Evolutionary conservation across 129 eudicot genomes (phyloP).

Genomic region (Tagetes erecta): DNA sequence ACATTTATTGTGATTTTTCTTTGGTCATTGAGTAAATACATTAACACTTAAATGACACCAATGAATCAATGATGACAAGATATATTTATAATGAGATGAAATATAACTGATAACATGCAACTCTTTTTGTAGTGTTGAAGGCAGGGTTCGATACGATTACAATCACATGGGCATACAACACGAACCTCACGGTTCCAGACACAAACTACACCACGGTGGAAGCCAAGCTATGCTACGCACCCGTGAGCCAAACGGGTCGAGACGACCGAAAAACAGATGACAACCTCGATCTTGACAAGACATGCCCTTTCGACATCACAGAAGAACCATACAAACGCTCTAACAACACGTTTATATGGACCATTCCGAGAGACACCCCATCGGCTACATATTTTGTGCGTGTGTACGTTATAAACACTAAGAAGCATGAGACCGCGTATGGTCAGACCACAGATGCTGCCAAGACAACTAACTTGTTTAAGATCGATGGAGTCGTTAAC

Average conservation of each 20-base stretch:
- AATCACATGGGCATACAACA: constrained; percentile 54
- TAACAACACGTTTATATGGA: constrained; percentile 39
- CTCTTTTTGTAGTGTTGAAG: constrained; percentile 22
- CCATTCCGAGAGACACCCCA: constrained; percentile 37
- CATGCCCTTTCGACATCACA: constrained; percentile 49
- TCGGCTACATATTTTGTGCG: constrained; percentile 57
- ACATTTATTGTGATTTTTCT: too few species aligned
- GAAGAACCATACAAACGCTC: constrained; percentile 37
- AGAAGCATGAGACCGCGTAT: constrained; percentile 39
- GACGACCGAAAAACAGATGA: constrained; percentile 59
- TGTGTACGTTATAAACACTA: constrained; percentile 40
- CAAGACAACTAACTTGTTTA: constrained; percentile 37
- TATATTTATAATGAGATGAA: not conserved
- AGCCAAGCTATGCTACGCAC: constrained; percentile 55
- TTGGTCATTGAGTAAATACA: too few species aligned
- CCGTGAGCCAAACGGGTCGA: constrained; percentile 55
- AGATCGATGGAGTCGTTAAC: constrained; percentile 38
- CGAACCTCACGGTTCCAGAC: constrained; percentile 27
- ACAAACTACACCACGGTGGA: constrained; percentile 48
- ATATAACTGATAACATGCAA: not conserved
- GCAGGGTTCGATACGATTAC: constrained; percentile 47
- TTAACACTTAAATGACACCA: too few species aligned
- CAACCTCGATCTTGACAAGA: constrained; percentile 48
- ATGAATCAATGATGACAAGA: too few species aligned
- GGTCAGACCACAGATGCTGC: constrained; percentile 43